A percentile compares a stretch with the other conserved stretches of the same genome.
phyloP scores from a whole-genome alignment of 1,139 yeast species.

The Candida dubliniensis region DNA sequence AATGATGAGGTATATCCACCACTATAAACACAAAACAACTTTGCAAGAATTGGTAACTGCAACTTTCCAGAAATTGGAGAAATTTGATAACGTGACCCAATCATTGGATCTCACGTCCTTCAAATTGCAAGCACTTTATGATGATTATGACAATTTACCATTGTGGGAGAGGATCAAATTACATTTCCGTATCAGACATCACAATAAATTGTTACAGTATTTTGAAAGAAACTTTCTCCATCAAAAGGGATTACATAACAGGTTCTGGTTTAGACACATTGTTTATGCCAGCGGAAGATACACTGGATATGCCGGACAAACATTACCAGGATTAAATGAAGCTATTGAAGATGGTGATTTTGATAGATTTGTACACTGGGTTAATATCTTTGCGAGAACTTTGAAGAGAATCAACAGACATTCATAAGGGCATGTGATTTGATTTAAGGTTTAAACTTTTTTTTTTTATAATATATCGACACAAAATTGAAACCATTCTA shows the following conservation, averaged over 20 bases:
- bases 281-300: constrained; percentile 81
- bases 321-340: constrained; percentile 77
- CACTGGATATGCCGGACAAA: constrained; percentile 85
- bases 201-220: constrained; percentile 47
- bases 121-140: constrained; percentile 35
- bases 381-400: constrained; percentile 45
- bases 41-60: constrained; percentile 28
- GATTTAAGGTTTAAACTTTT: not conserved
- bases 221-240: constrained; percentile 69
- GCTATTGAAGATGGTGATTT: constrained; percentile 70
- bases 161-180: constrained; percentile 47
- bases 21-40: constrained; percentile 23
- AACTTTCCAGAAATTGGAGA: constrained; percentile 27
- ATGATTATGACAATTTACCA: constrained; percentile 32
- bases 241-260: constrained; percentile 58
- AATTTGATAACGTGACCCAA: constrained; percentile 26
- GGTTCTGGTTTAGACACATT: constrained; percentile 87
- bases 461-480: not conserved
- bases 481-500: not conserved
- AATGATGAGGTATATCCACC: constrained; percentile 9
- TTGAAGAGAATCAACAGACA: constrained; percentile 28
- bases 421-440: not conserved
- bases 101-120: constrained; percentile 39
- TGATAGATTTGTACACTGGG: constrained; percentile 56
- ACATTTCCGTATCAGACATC: constrained; percentile 31